Conservation (phyloP, 176 grass and related monocot genomes). For the Aegilops bicornis region DNA sequence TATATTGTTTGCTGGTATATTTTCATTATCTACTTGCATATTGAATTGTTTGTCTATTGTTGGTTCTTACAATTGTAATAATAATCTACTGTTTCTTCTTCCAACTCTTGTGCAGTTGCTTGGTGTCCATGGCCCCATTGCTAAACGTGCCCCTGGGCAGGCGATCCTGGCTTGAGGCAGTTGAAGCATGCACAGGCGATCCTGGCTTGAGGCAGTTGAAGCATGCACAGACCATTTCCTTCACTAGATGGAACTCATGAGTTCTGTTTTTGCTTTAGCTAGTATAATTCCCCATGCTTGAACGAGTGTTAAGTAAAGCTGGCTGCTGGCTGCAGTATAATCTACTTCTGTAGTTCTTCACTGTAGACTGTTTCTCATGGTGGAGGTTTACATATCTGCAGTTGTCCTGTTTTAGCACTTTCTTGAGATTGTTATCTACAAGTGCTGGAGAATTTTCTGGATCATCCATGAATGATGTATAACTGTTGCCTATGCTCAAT, state of each 20-base stretch:
- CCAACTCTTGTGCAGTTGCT: neutral
- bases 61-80: neutral
- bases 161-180: neutral
- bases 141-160: neutral
- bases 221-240: neutral
- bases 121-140: constrained; percentile 19
- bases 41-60: neutral
- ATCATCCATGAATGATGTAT: constrained; percentile 2
- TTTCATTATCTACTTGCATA: neutral
- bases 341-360: constrained; percentile 4
- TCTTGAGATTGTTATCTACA: neutral
- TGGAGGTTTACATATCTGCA: constrained; percentile 10
- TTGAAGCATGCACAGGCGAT: neutral
- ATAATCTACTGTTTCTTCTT: neutral
- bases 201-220: constrained; percentile 2
- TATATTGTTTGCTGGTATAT: too few relatives aligned
- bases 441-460: neutral
- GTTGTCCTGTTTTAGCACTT: constrained; percentile 15
- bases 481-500: neutral
- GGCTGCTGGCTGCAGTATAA: neutral
- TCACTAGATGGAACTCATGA: neutral
- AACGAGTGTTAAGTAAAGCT: neutral
- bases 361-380: neutral
- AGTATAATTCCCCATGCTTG: constrained; percentile 6
- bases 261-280: neutral